Conservation (phyloP, 345 rosid species). For the Populus deltoides region DNA sequence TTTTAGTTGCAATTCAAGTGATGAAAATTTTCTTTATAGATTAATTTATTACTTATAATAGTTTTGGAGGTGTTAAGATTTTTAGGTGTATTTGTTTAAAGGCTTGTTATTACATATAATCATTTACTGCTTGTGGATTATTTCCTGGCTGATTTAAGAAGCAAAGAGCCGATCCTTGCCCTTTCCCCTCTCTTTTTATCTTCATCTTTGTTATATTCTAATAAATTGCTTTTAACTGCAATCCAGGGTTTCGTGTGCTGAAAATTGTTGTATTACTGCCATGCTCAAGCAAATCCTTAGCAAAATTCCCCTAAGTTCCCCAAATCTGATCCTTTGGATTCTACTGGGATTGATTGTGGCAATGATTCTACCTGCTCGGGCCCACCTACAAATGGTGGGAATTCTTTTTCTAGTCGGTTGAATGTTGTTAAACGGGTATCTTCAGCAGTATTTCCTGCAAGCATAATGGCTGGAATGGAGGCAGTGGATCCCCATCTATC, state of each 20-base stretch:
- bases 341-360: conserved; percentile 40
- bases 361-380: conserved; percentile 35
- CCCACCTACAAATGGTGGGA: conserved; percentile 58
- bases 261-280: conserved; percentile 26
- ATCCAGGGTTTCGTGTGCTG: conserved; percentile 28
- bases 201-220: background rate
- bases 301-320: conserved; percentile 63
- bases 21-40: too few species aligned
- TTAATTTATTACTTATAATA: too few species aligned
- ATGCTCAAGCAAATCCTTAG: conserved; percentile 82
- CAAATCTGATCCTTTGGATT: conserved; percentile 44
- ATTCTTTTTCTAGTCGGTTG: conserved; percentile 53
- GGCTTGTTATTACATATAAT: background rate
- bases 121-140: background rate
- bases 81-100: background rate
- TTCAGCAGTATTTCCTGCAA: conserved; percentile 74
- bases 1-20: too few species aligned
- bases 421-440: conserved; percentile 80
- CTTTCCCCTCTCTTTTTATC: background rate
- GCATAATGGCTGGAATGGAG: conserved; percentile 68
- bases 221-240: background rate
- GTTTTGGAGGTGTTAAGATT: too few species aligned
- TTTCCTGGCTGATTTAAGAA: conserved; percentile 4
- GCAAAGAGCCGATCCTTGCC: too few species aligned
- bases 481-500: conserved; percentile 71